Evolutionary conservation across 148 eudicot genomes (phyloP), one percentile per base, ranked within the genome.

Genomic region (Rhododendron mucronatum): DNA sequence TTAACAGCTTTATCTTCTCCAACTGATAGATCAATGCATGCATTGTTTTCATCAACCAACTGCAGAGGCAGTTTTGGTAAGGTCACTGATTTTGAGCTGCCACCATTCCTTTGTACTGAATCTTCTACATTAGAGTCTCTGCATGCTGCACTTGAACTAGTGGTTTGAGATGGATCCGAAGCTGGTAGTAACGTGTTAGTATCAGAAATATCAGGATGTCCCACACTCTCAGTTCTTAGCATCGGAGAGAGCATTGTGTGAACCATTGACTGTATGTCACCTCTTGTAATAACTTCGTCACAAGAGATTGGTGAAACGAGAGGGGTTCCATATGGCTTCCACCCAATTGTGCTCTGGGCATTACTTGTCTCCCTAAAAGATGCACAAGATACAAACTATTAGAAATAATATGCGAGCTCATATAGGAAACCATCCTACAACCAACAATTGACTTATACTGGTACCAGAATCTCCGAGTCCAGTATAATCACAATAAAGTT

Each of bases 291-390:
- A 80, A 86, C 84, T 86, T 92, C 94, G 82, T 94, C 95, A 85
- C 91, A 91, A 45, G 92, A 91, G 77, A 97, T 88, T 28, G 98
- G 95, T 47, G 93, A 93, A 73, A 97, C 96, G 55, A 97, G 92
- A 63, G 99, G 99, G 57, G 96, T 93, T 87, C 99, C 99, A 91
- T 93, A 97, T 18, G 96, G 96, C 88, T 93, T 95, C 98, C 96
- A 95, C 57, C 91, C 94, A 51, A 86, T 85, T 71, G 89, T 88
- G 82, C 89, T 87, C 84, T 93, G 92, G 82, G 88, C 78, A 89
- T 83, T 89, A 77, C 88, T 92, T 85, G 93, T 80, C 83, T 92
- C 92, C 92, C 98, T 97, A 83, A 16, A 87, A 80, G 65, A 61
- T 26, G 39, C 37, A 80, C 16, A 86, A 20, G 67, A 45, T 33